phyloP scores from a whole-genome alignment of 352 stramenopile species.

The Globisporangium yorkense region DNA sequence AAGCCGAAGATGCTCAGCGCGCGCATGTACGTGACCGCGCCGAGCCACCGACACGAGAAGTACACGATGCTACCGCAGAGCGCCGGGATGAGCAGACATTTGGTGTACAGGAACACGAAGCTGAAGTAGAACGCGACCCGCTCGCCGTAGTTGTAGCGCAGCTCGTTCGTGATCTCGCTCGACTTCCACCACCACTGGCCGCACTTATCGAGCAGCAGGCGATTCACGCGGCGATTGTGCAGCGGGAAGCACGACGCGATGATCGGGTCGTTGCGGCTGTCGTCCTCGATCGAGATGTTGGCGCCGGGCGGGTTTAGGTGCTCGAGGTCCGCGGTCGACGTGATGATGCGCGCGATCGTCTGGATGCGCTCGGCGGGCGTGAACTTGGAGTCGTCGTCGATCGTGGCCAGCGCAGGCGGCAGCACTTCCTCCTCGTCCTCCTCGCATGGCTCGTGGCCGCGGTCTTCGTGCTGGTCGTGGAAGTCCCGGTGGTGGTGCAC shows the following conservation, averaged over 20 bases:
- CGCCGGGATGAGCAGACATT: conserved; percentile 63
- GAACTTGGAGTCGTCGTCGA: conserved; percentile 67
- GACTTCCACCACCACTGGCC: conserved; percentile 70
- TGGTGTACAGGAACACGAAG: conserved; percentile 83
- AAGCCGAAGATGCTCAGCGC: conserved; percentile 77
- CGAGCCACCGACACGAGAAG: conserved; percentile 61
- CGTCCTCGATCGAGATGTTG: conserved; percentile 70
- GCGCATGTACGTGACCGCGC: conserved; percentile 73
- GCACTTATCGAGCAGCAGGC: conserved; percentile 61
- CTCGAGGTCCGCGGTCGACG: conserved; percentile 59
- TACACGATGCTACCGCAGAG: conserved; percentile 57
- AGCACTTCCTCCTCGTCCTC: conserved; percentile 1
- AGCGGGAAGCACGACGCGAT: conserved; percentile 78
- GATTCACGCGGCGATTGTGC: conserved; percentile 79
- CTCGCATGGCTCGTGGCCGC: neutral
- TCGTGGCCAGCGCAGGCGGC: conserved; percentile 6
- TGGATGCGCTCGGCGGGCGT: conserved; percentile 79
- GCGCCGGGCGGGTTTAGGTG: conserved; percentile 75
- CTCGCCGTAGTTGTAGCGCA: conserved; percentile 81
- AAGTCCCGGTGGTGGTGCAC: neutral
- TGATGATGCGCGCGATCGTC: conserved; percentile 85
- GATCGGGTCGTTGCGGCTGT: conserved; percentile 67
- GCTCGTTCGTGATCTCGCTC: conserved; percentile 79
- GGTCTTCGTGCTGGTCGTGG: neutral
- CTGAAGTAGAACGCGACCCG: conserved; percentile 84